Conservation (phyloP, 1,284 basidiomycete genomes). For the Ganoderma boninense region DNA sequence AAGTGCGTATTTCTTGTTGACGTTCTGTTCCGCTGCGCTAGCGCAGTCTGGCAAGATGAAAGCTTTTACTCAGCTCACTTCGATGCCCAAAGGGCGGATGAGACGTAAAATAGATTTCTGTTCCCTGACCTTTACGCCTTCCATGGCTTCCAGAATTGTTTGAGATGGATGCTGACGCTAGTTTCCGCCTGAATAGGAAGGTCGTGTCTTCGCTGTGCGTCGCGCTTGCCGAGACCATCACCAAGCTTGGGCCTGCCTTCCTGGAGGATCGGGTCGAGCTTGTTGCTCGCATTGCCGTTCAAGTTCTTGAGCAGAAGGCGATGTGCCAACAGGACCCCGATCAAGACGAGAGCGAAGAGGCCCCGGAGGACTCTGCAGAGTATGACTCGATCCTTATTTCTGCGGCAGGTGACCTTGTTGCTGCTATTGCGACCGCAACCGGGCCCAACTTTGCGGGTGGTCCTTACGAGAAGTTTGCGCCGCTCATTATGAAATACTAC, state of each 20-base stretch:
- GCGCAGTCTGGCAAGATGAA: conserved; percentile 59
- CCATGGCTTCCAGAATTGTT: conserved; percentile 20
- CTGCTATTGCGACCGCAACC: conserved; percentile 87
- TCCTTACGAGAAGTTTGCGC: conserved; percentile 84
- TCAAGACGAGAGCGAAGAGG: conserved; percentile 87
- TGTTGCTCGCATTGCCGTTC: conserved; percentile 81
- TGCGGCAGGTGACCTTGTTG: conserved; percentile 94
- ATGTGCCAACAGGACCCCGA: conserved; percentile 97
- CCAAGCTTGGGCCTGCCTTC: conserved; percentile 89
- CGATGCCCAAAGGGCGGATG: conserved; percentile 69
- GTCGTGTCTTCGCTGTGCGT: conserved; percentile 90
- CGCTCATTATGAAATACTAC: conserved; percentile 93
- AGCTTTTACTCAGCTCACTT: conserved; percentile 86
- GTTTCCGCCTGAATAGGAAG: conserved; percentile 59
- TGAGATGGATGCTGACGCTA: conserved; percentile 31
- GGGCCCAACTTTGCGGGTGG: conserved; percentile 88
- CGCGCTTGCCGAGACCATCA: conserved; percentile 90
- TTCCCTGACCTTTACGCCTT: conserved; percentile 43
- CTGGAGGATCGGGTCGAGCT: conserved; percentile 80
- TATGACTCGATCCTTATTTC: conserved; percentile 97
- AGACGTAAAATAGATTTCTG: conserved; percentile 53
- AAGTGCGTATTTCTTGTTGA: conserved; percentile 72
- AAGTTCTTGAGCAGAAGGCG: conserved; percentile 92
- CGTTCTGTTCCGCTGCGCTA: conserved; percentile 4
- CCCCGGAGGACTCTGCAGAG: conserved; percentile 89